These are phyloP conservation scores for Didymella keratinophila DNA, from an alignment of 2,329 filamentous ascomycete genomes.

Conservation along the genomic window DNA sequence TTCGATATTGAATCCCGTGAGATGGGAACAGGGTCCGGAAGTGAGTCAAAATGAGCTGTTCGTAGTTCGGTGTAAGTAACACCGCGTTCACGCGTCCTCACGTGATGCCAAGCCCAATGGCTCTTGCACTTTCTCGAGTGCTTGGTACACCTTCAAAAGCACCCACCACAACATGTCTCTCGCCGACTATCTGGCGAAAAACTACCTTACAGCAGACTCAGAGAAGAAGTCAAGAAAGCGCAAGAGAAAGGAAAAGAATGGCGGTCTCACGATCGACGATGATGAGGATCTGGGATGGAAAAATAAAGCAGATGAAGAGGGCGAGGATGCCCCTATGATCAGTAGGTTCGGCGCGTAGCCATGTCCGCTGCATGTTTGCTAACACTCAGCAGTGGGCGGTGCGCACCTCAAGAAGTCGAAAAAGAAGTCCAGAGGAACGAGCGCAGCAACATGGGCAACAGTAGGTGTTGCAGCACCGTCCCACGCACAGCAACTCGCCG, in stretches of 20 bases:
- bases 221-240: slow-evolving; percentile 62
- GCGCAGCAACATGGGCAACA: slow-evolving; percentile 69
- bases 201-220: slow-evolving; percentile 78
- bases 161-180: slow-evolving; percentile 63
- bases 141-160: no score
- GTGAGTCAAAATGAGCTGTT: background rate
- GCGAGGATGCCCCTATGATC: slow-evolving; percentile 61
- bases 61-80: slow-evolving; percentile 6
- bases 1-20: no score
- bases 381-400: slow-evolving; percentile 47
- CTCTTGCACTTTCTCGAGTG: slow-evolving; percentile 8
- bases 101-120: slow-evolving; percentile 32
- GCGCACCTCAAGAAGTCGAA: slow-evolving; percentile 60
- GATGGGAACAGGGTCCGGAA: no score
- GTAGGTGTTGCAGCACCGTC: slow-evolving; percentile 63
- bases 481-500: slow-evolving; percentile 67
- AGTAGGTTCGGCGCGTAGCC: slow-evolving; percentile 30
- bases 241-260: slow-evolving; percentile 55
- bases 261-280: slow-evolving; percentile 58
- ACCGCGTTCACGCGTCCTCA: slow-evolving; percentile 32
- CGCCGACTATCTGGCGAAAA: slow-evolving; percentile 86
- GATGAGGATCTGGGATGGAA: slow-evolving; percentile 64
- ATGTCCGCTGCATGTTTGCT: background rate
- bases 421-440: slow-evolving; percentile 61
- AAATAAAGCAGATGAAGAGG: slow-evolving; percentile 59